phyloP scores from a whole-genome alignment of 2,329 filamentous ascomycete genomes.

The Paecilomyces sp. region DNA sequence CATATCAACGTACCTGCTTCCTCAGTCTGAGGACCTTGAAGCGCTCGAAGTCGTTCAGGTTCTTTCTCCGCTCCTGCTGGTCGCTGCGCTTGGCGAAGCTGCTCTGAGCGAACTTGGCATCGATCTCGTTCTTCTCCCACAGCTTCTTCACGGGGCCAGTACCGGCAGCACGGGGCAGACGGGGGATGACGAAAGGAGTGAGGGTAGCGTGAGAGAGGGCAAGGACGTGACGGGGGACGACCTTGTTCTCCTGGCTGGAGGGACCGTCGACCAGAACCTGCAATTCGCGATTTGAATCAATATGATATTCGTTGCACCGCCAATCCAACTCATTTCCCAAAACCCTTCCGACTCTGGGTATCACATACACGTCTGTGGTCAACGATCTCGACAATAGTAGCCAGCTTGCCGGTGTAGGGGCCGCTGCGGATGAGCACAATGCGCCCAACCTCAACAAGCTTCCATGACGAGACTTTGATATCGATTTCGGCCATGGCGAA shows the following conservation, averaged over 20 bases:
- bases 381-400: slow-evolving; percentile 97
- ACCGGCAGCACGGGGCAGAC: slow-evolving; percentile 78
- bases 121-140: slow-evolving; percentile 88
- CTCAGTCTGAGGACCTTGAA: slow-evolving; percentile 99
- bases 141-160: slow-evolving; percentile 74
- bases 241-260: slow-evolving; percentile 69
- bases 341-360: slow-evolving; percentile 1
- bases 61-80: slow-evolving; percentile 77
- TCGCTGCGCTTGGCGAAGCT: slow-evolving; percentile 91
- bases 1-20: slow-evolving; percentile 71
- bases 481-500: slow-evolving; percentile 76
- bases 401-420: slow-evolving; percentile 76
- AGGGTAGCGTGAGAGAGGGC: slow-evolving; percentile 77
- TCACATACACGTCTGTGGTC: slow-evolving; percentile 99
- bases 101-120: slow-evolving; percentile 86
- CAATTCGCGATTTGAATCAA: slow-evolving; percentile 11
- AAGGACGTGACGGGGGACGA: slow-evolving; percentile 80
- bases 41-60: slow-evolving; percentile 95
- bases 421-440: slow-evolving; percentile 86
- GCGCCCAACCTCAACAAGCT: slow-evolving; percentile 97
- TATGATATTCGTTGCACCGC: slow-evolving; percentile 10
- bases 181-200: slow-evolving; percentile 79
- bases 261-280: slow-evolving; percentile 96
- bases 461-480: slow-evolving; percentile 79
- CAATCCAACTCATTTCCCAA: background rate